phyloP scores from a whole-genome alignment of 1,284 basidiomycete genomes.

The Gymnopus androsaceus region DNA sequence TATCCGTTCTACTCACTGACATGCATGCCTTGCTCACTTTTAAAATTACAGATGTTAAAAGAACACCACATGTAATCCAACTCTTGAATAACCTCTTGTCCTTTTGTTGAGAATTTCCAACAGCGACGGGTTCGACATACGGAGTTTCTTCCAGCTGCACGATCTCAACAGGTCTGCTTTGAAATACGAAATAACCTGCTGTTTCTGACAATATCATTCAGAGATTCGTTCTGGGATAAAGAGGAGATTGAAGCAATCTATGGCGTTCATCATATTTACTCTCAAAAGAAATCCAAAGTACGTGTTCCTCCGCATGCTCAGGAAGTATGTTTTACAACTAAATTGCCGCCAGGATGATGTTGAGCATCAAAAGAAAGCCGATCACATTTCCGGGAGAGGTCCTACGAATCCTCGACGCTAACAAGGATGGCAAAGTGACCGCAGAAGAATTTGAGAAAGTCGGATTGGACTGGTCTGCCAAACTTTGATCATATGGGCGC shows the following conservation, averaged over 20 bases:
- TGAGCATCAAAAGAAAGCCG: constrained; percentile 84
- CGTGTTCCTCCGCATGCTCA: background rate
- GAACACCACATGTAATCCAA: constrained; percentile 79
- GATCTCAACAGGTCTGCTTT: constrained; percentile 78
- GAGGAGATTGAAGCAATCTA: constrained; percentile 90
- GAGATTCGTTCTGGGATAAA: constrained; percentile 74
- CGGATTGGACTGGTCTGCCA: constrained; percentile 80
- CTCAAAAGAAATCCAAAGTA: constrained; percentile 82
- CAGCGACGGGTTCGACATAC: constrained; percentile 77
- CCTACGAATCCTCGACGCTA: constrained; percentile 74
- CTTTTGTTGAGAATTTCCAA: background rate
- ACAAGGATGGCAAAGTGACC: constrained; percentile 78
- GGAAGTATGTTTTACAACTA: background rate
- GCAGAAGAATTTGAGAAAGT: constrained; percentile 80
- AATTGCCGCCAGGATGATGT: constrained; percentile 58
- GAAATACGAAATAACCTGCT: background rate
- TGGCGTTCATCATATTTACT: constrained; percentile 94
- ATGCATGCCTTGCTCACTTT: constrained; percentile 22
- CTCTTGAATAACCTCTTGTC: background rate
- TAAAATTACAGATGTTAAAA: constrained; percentile 65
- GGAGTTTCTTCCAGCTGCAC: constrained; percentile 87
- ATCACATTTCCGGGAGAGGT: constrained; percentile 80
- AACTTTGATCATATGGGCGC: constrained; percentile 88
- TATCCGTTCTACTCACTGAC: background rate
- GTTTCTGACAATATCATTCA: constrained; percentile 27